Conservation (phyloP, 108 stramenopile genomes). For the Aurantiochytrium sp. region DNA sequence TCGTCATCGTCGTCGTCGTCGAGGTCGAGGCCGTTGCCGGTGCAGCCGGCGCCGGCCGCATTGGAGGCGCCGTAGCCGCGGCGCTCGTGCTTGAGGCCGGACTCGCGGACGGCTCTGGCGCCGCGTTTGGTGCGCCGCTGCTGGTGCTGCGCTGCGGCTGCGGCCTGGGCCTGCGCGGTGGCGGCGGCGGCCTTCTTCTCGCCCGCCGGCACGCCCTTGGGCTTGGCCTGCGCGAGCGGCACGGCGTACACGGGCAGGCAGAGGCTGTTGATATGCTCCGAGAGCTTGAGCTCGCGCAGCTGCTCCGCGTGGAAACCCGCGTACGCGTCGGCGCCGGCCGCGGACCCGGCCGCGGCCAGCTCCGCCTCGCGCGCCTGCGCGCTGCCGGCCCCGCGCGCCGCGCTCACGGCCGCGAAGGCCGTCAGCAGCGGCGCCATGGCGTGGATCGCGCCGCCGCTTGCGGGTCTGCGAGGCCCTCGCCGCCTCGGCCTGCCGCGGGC, state of each 20-base stretch:
- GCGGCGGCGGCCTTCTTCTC: not conserved
- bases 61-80: not conserved
- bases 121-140: not conserved
- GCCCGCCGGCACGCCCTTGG: not conserved
- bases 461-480: no score
- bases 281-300: not conserved
- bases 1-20: not conserved
- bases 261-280: not conserved
- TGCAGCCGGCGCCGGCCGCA: not conserved
- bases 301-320: not conserved
- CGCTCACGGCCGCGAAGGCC: no score
- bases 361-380: not conserved
- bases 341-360: not conserved
- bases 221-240: not conserved
- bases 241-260: slow-evolving; percentile 2
- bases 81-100: not conserved
- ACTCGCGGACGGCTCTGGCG: not conserved
- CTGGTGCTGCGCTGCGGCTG: not conserved
- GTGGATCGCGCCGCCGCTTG: no score
- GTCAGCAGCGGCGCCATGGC: no score
- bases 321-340: not conserved
- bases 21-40: not conserved
- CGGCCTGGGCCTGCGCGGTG: not conserved
- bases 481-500: no score
- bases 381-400: no score